These are phyloP conservation scores for Colletotrichum siamense DNA, from an alignment of 2,329 filamentous ascomycete species.

Conservation along the genomic window DNA sequence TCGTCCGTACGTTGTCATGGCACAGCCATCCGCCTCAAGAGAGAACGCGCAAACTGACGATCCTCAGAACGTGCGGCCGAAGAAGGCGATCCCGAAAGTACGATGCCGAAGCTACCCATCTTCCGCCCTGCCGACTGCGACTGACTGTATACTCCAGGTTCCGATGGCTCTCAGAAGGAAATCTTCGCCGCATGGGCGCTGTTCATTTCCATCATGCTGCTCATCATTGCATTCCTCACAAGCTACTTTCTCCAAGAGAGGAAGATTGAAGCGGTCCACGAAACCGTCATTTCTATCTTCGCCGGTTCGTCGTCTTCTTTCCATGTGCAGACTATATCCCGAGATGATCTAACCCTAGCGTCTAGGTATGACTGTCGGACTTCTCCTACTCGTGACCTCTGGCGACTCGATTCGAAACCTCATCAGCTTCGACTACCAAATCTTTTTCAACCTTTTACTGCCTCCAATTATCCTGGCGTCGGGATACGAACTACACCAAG, in stretches of 20 bases:
- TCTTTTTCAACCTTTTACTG: conserved; percentile 99
- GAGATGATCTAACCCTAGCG: neutral
- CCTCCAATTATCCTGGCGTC: conserved; percentile 97
- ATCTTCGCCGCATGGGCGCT: conserved; percentile 96
- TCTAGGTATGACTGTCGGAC: conserved; percentile 90
- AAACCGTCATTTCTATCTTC: conserved; percentile 98
- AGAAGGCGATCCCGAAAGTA: conserved; percentile 19
- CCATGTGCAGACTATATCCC: neutral
- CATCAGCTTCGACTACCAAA: conserved; percentile 97
- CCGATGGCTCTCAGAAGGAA: conserved; percentile 72
- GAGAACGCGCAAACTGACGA: conserved; percentile 1
- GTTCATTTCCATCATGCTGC: conserved; percentile 93
- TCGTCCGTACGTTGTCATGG: conserved; percentile 3
- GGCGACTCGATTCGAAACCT: conserved; percentile 85
- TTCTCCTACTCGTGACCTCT: conserved; percentile 82
- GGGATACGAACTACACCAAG: conserved; percentile 96
- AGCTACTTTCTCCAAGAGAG: conserved; percentile 97
- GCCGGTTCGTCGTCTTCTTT: conserved; percentile 65
- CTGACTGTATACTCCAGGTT: conserved; percentile 17
- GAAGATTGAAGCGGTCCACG: conserved; percentile 96
- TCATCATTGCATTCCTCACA: conserved; percentile 93
- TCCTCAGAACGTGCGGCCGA: conserved; percentile 13
- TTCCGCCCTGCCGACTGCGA: neutral
- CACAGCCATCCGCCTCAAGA: neutral
- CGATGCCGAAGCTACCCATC: neutral